Conservation (phyloP, 1,139 yeast species). For the Kurtzmaniella quercitrusa region DNA sequence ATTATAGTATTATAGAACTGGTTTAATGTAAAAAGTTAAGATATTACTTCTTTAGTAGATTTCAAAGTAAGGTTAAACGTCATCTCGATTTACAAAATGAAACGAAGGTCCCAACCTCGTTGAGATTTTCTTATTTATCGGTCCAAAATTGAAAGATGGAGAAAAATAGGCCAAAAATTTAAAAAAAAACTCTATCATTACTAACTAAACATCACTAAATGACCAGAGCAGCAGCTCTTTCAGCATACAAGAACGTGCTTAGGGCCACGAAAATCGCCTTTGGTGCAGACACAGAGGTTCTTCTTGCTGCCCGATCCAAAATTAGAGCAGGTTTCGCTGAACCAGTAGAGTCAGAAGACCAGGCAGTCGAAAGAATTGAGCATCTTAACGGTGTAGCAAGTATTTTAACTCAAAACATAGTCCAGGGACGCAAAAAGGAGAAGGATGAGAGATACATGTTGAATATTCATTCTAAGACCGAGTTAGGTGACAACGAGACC, state of each 20-base stretch:
- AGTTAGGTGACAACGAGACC: slow-evolving; percentile 81
- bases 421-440: slow-evolving; percentile 66
- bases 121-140: background rate
- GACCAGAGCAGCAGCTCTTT: slow-evolving; percentile 26
- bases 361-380: slow-evolving; percentile 47
- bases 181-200: background rate
- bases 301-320: slow-evolving; percentile 60
- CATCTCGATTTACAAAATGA: no score
- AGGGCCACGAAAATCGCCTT: slow-evolving; percentile 74
- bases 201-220: slow-evolving; percentile 2
- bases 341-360: slow-evolving; percentile 24
- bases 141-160: background rate
- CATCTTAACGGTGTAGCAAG: slow-evolving; percentile 67
- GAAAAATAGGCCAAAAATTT: background rate
- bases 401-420: slow-evolving; percentile 69
- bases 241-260: slow-evolving; percentile 65
- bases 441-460: slow-evolving; percentile 40
- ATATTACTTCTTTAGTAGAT: no score
- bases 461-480: slow-evolving; percentile 77
- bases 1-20: slow-evolving; percentile 20
- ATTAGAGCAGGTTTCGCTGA: slow-evolving; percentile 58
- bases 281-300: slow-evolving; percentile 47
- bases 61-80: no score
- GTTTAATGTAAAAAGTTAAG: no score
- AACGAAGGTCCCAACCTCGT: background rate